Conservation (phyloP, 805 yeast species). For the Sungouiella blattae region DNA sequence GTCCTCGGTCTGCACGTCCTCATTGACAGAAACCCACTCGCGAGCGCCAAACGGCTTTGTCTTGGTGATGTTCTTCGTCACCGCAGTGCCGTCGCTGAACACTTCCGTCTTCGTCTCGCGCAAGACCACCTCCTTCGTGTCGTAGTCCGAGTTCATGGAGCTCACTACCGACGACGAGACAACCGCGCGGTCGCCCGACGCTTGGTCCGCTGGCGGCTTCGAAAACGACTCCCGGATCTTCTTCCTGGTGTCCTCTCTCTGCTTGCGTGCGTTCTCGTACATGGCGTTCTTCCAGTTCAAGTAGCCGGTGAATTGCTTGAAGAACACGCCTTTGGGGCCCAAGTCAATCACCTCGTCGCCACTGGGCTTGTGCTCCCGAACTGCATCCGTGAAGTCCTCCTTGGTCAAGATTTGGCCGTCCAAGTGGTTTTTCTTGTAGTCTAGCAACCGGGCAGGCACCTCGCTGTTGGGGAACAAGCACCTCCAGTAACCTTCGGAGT, state of each 20-base stretch:
- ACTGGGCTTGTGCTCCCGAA: constrained; percentile 5
- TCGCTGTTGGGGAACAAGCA: constrained; percentile 70
- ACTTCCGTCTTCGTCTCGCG: constrained; percentile 31
- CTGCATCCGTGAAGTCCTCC: constrained; percentile 50
- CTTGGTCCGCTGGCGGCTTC: no score
- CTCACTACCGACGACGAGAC: constrained; percentile 28
- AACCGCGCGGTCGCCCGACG: constrained; percentile 7
- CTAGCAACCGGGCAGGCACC: constrained; percentile 31
- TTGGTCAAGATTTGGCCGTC: constrained; percentile 41
- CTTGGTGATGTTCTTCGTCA: constrained; percentile 26
- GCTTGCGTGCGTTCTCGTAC: constrained; percentile 41
- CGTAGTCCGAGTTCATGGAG: constrained; percentile 22
- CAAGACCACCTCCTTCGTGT: constrained; percentile 25
- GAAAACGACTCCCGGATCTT: not conserved
- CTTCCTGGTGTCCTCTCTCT: constrained; percentile 19
- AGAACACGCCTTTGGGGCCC: constrained; percentile 56
- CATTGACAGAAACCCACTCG: constrained; percentile 31
- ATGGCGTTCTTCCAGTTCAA: constrained; percentile 65
- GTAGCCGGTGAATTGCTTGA: constrained; percentile 60
- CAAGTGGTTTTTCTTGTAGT: constrained; percentile 21
- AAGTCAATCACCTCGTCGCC: constrained; percentile 25
- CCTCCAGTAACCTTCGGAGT: constrained; percentile 81
- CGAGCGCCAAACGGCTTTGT: constrained; percentile 31
- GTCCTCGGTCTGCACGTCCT: constrained; percentile 18
- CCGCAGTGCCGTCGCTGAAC: constrained; percentile 36